Percentiles rank a stretch among this genome's conserved stretches.
phyloP scores from a whole-genome alignment of 2,329 filamentous ascomycete genomes.

The Penicillium capsulatum region DNA sequence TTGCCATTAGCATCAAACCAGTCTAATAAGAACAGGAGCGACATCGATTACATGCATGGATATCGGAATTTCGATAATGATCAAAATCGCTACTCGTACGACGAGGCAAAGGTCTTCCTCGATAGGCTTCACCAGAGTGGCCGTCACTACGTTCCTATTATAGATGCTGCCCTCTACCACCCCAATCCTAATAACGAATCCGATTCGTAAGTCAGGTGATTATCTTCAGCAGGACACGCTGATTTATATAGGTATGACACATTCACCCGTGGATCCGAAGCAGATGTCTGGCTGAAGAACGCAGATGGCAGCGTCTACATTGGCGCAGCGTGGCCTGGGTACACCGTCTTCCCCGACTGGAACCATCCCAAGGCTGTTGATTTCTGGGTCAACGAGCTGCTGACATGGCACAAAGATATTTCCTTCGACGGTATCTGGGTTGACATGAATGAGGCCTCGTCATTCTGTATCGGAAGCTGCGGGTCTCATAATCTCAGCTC shows the following conservation, averaged over 20 bases:
- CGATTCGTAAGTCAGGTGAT: constrained; percentile 52
- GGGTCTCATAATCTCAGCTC: constrained; percentile 60
- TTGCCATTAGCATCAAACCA: not conserved
- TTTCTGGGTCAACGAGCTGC: constrained; percentile 57
- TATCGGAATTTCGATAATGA: constrained; percentile 60
- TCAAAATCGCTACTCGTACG: constrained; percentile 48
- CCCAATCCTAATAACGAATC: constrained; percentile 66
- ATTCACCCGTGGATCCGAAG: constrained; percentile 49
- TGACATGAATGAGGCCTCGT: constrained; percentile 60
- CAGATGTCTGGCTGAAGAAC: constrained; percentile 51
- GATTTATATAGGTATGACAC: constrained; percentile 48
- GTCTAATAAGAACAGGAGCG: constrained; percentile 17
- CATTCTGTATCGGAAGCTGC: constrained; percentile 68
- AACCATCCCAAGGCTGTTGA: constrained; percentile 56
- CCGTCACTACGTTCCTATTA: constrained; percentile 59
- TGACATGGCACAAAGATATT: constrained; percentile 50
- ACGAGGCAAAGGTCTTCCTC: constrained; percentile 51
- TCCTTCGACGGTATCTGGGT: constrained; percentile 56
- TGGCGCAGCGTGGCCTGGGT: constrained; percentile 55
- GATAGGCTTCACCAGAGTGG: constrained; percentile 50
- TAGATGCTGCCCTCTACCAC: constrained; percentile 64
- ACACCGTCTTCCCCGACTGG: constrained; percentile 60
- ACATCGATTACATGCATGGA: constrained; percentile 58
- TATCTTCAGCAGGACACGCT: too few species aligned
- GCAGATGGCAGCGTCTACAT: constrained; percentile 54